Conservation (phyloP, 208 protist genomes). For the Leishmania tarentolae region DNA sequence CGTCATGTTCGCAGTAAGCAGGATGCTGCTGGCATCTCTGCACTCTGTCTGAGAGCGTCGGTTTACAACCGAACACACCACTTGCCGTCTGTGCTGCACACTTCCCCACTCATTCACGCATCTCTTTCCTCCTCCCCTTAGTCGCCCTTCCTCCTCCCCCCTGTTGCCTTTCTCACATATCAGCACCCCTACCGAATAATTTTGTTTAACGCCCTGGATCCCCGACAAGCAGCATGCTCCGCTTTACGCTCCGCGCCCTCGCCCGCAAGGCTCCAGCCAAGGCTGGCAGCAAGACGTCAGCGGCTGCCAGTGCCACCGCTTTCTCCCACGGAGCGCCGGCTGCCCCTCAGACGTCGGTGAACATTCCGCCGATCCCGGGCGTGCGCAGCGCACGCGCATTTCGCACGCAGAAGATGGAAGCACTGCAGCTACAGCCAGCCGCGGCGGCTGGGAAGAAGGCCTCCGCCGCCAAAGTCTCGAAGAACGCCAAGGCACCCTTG, state of each 20-base stretch:
- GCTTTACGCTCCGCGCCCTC: constrained; percentile 27
- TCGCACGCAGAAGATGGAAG: constrained; percentile 25
- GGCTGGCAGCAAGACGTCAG: constrained; percentile 6
- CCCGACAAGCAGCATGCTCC: constrained; percentile 10
- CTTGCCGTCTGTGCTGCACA: not conserved
- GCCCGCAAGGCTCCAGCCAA: constrained; percentile 28
- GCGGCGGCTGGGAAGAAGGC: constrained; percentile 20
- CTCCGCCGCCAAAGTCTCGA: constrained; percentile 5
- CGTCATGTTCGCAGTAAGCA: not conserved
- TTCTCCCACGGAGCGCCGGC: constrained; percentile 11
- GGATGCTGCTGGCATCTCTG: not conserved
- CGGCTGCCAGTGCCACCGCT: not conserved
- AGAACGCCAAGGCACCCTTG: not conserved
- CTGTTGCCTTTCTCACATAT: not conserved
- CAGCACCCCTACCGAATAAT: constrained; percentile 4
- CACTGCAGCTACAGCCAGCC: not conserved
- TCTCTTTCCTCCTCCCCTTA: not conserved
- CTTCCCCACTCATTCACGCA: not conserved
- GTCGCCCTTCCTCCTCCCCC: not conserved
- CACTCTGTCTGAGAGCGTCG: not conserved
- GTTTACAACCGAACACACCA: not conserved
- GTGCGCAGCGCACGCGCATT: constrained; percentile 31
- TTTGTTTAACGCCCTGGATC: not conserved
- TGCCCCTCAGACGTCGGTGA: constrained; percentile 7
- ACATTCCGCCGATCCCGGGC: constrained; percentile 35